Base-by-base conservation (phyloP, 2,329 filamentous ascomycete genomes). In the Parastagonospora nodorum region DNA sequence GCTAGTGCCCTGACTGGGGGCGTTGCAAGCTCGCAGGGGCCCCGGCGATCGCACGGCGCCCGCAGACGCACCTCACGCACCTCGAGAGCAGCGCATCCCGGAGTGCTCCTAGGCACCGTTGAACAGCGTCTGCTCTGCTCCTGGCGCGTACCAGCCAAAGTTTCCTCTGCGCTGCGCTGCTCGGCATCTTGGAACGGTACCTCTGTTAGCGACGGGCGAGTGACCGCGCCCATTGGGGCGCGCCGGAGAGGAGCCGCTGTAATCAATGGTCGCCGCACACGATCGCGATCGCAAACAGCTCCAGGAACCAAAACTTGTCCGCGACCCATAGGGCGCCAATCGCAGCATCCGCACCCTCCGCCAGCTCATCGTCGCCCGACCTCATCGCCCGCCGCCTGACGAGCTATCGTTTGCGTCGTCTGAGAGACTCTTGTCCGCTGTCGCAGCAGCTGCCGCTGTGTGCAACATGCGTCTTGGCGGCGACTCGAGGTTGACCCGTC, bases 31-130 rank as follows among this genome's bases (percentile, higher is more conserved):
- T 24, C 19, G 19, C 19, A 57, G 54, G 57, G 54, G 27, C 54
- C 57, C 54, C 54, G 54, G 51, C 49, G 57, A 57, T 53, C 54
- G 57, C 39, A 42, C 28, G 54, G 51, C 49, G 57, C 55, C 51
- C 51, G 57, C 39, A 42, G 14, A 30, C 39, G 39, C 27, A n/a
- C 24, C 9, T 19, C 28, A 2, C 11, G n/a, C 19, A n/a, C 11
- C 27, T 29, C 28, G 12, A 24, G 49, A 45, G 44, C 42, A 31
- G 29, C 19, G 19, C 42, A 42, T 33, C 43, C 42, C n/a, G n/a
- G n/a, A n/a, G n/a, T n/a, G n/a, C n/a, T n/a, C n/a, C n/a, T n/a
- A 41, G 45, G 32, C 33, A 35, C 40, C 33, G 49, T 29, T 33
- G 49, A 48, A 41, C 45, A 28, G 32, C 42, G 15, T 12, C 29